These are phyloP conservation scores for Aleurites moluccanus DNA, from an alignment of 441 rosid species.

Conservation along the genomic window DNA sequence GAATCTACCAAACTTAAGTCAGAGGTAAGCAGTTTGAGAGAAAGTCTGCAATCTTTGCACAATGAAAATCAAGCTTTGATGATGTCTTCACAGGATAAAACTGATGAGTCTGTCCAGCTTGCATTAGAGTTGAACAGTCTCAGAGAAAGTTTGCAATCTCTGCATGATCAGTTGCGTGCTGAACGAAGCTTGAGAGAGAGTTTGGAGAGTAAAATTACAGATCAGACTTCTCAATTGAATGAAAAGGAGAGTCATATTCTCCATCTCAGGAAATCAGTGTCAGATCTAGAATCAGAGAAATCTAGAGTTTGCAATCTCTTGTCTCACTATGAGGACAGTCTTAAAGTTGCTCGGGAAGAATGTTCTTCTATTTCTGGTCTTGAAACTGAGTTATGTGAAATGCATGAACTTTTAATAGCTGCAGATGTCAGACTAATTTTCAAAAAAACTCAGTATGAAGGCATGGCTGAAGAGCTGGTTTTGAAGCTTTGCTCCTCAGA, in stretches of 20 bases:
- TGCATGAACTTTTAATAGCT: slow-evolving; percentile 56
- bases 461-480: slow-evolving; percentile 48
- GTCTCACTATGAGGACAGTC: slow-evolving; percentile 47
- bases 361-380: slow-evolving; percentile 46
- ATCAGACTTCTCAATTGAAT: slow-evolving; percentile 60
- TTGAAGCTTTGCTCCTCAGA: slow-evolving; percentile 47
- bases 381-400: slow-evolving; percentile 64
- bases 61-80: slow-evolving; percentile 54
- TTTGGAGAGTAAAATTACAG: slow-evolving; percentile 45
- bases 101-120: slow-evolving; percentile 53
- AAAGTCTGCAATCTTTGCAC: slow-evolving; percentile 37
- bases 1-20: slow-evolving; percentile 40
- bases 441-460: slow-evolving; percentile 54
- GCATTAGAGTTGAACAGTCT: slow-evolving; percentile 48
- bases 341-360: slow-evolving; percentile 41
- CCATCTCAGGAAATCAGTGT: slow-evolving; percentile 57
- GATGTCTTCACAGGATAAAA: slow-evolving; percentile 52
- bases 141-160: slow-evolving; percentile 43
- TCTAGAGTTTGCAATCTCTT: slow-evolving; percentile 44
- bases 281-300: slow-evolving; percentile 67
- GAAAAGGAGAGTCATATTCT: slow-evolving; percentile 54
- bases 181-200: slow-evolving; percentile 61
- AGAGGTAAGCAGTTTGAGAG: slow-evolving; percentile 55
- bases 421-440: slow-evolving; percentile 53
- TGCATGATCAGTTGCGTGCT: slow-evolving; percentile 46